A percentile compares a stretch with the other conserved stretches of the same genome.
Conservation (phyloP, 2,329 filamentous ascomycete genomes). For the Sclerotinia borealis region DNA sequence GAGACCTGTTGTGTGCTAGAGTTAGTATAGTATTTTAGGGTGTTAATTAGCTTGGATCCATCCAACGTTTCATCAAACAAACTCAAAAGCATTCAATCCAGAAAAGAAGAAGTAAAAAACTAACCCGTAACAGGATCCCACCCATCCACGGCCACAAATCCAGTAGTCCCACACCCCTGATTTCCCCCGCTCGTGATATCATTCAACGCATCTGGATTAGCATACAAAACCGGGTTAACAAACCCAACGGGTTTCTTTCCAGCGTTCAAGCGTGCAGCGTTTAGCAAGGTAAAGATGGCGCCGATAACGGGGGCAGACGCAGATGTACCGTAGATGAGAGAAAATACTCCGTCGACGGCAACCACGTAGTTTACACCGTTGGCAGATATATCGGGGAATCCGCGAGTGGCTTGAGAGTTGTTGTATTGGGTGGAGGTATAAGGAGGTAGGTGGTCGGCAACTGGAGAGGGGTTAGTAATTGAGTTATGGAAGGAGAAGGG, state of each 20-base stretch:
- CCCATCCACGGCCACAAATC: constrained; percentile 29
- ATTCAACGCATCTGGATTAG: constrained; percentile 27
- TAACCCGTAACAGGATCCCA: constrained; percentile 36
- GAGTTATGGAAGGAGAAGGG: constrained; percentile 30
- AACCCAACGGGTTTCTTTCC: constrained; percentile 41
- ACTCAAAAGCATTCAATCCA: not conserved
- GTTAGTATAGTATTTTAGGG: not conserved
- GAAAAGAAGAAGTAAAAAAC: not conserved
- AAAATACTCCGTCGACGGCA: constrained; percentile 38
- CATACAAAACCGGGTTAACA: constrained; percentile 39
- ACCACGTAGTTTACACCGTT: constrained; percentile 40
- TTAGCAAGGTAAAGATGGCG: constrained; percentile 54
- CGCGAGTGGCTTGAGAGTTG: constrained; percentile 38
- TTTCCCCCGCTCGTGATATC: constrained; percentile 36
- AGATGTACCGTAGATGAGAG: constrained; percentile 45
- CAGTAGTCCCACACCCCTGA: constrained; percentile 34
- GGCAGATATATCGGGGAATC: constrained; percentile 42
- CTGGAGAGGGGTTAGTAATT: constrained; percentile 22
- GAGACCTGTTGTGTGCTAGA: not conserved
- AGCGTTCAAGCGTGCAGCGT: constrained; percentile 50
- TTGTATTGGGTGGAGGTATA: constrained; percentile 40
- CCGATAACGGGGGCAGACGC: constrained; percentile 35
- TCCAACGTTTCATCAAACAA: not conserved
- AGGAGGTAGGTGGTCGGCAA: constrained; percentile 9
- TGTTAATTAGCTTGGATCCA: not conserved